These are phyloP conservation scores for Xylaria sp. DNA, from an alignment of 2,329 filamentous ascomycete species.

Conservation along the genomic window DNA sequence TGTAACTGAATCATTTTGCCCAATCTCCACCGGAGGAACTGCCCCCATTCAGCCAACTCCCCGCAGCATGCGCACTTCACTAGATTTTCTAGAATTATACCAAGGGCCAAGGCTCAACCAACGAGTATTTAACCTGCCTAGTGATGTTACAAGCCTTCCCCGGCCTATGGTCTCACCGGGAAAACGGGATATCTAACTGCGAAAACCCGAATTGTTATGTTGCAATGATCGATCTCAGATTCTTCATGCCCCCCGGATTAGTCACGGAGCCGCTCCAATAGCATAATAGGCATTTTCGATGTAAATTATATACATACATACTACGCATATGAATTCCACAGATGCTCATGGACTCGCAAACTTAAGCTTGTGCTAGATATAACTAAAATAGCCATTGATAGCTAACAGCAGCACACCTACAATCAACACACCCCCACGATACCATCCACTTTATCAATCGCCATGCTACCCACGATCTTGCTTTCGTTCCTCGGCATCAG, in stretches of 20 bases:
- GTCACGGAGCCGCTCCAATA: constrained; percentile 19
- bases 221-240: not conserved
- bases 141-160: not conserved
- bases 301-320: not conserved
- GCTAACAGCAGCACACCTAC: not conserved
- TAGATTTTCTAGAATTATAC: not conserved
- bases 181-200: constrained; percentile 20
- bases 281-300: not conserved
- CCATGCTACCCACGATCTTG: constrained; percentile 7
- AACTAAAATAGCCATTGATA: not conserved
- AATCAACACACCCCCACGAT: not conserved
- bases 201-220: constrained; percentile 12
- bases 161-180: not conserved
- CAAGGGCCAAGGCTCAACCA: not conserved
- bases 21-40: constrained; percentile 18
- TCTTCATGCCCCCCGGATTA: not conserved
- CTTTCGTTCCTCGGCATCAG: constrained; percentile 29
- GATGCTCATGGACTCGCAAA: not conserved
- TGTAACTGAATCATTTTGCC: not conserved
- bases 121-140: not conserved
- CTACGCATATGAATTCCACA: not conserved
- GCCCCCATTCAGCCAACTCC: constrained; percentile 19
- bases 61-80: not conserved
- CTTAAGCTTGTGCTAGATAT: not conserved
- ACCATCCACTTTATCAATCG: not conserved